Base-by-base conservation (phyloP, 2,329 filamentous ascomycete genomes). In the Zymoseptoria crescenta region DNA sequence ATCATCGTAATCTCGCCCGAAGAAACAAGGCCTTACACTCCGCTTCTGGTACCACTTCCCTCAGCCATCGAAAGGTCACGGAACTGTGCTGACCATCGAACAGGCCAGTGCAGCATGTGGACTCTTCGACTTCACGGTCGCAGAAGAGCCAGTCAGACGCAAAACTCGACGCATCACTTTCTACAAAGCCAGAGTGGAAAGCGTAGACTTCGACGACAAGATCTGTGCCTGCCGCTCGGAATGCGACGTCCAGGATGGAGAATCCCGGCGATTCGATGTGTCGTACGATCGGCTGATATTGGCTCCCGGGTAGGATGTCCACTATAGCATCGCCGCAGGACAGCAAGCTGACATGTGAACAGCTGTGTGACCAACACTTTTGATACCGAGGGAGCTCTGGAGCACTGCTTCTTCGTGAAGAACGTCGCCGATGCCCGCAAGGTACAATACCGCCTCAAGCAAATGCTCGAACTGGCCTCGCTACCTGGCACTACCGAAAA, bases 61-160 rank as follows among this genome's bases (percentile, higher is more conserved):
- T 41, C 8, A 16, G 10, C 30, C 48, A 20, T n/a, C 13, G 28
- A 21, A 48, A n/a, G n/a, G n/a, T 9, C 35, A 41, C 20, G 21
- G 19, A 19, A 20, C 45, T 50, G 27, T 28, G 27, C 41, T 29
- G 9, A 53, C 2, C 13, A 49, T 7, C 13, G 10, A 9, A 24
- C 41, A 64, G 62, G 75, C 76, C 10, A 76, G 73, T 54, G 76
- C 75, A 24, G 76, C 76, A 8, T 75, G 74, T 50, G 75, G 74
- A 1, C 70, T 77, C 16, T 78, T 77, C 70, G 72, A 77, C 57
- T 78, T 78, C 63, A 72, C 74, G 24, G 70, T 78, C 1, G 75
- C 76, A 8, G 76, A 78, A 60, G 76, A 78, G 62, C 74, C 76
- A 0, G 66, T 79, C 10, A 69, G 76, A 16, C 70, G 74, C 67